phyloP scores from a whole-genome alignment of 2,329 filamentous ascomycete species.

The Fusarium tuaranense region DNA sequence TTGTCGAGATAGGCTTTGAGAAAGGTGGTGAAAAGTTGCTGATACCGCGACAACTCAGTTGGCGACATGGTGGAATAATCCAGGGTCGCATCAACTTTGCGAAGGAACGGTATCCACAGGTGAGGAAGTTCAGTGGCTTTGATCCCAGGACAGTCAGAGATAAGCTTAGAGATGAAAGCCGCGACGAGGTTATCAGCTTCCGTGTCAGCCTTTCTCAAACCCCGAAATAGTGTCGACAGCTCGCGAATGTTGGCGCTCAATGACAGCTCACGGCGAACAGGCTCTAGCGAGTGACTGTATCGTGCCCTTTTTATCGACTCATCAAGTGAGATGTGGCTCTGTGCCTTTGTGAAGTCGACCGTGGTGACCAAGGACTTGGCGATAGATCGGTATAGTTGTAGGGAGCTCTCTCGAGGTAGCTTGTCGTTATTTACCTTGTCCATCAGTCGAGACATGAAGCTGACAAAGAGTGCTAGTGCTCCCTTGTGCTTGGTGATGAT shows the following conservation, averaged over 20 bases:
- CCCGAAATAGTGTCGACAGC: neutral
- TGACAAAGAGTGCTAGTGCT: slow-evolving; percentile 12
- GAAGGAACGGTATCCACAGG: slow-evolving; percentile 49
- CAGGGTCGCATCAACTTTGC: slow-evolving; percentile 29
- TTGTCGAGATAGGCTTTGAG: slow-evolving; percentile 36
- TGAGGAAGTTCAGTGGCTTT: slow-evolving; percentile 23
- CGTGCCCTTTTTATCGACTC: neutral
- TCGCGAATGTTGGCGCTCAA: neutral
- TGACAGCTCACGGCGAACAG: neutral
- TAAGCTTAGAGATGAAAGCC: slow-evolving; percentile 35
- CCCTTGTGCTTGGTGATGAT: neutral
- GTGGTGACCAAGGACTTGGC: slow-evolving; percentile 8
- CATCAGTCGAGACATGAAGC: slow-evolving; percentile 14
- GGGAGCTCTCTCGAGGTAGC: neutral
- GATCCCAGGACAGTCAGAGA: slow-evolving; percentile 25
- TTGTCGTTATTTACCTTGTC: neutral
- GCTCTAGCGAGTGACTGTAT: neutral
- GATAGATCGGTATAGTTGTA: slow-evolving; percentile 7
- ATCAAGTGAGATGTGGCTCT: neutral
- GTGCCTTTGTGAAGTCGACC: slow-evolving; percentile 12
- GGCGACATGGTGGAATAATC: slow-evolving; percentile 6
- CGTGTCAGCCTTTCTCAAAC: neutral
- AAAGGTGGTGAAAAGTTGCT: slow-evolving; percentile 38
- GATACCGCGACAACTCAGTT: slow-evolving; percentile 33
- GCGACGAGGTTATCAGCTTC: slow-evolving; percentile 22